Evolutionary conservation across 257 asterid species (phyloP).

Genomic region (Fraxinus cuspidata): DNA sequence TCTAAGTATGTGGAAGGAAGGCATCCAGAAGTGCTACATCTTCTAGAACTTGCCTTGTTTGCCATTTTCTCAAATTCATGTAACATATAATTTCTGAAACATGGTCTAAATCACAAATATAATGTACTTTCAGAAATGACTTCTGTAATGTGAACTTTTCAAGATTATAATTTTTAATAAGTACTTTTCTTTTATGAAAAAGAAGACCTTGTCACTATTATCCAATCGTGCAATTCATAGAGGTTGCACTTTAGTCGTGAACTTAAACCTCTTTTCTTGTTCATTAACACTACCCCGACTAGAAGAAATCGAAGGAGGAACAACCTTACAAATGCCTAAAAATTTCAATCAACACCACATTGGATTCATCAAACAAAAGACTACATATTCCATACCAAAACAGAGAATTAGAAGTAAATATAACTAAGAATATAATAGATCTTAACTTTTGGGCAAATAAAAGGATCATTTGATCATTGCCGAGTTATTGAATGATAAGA

Average conservation of each 20-base stretch:
- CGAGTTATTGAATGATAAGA: background rate
- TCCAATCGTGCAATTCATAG: constrained; percentile 40
- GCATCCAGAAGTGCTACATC: constrained; percentile 39
- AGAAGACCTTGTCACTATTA: constrained; percentile 33
- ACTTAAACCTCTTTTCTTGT: constrained; percentile 32
- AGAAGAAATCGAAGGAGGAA: constrained; percentile 43
- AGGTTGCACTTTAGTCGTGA: constrained; percentile 45
- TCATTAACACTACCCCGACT: constrained; percentile 43
- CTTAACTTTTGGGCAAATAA: too few relatives aligned
- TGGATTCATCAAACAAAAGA: background rate
- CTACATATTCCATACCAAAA: too few relatives aligned
- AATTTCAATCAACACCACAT: background rate
- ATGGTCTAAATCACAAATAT: background rate
- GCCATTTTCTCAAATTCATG: constrained; percentile 51
- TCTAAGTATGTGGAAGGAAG: constrained; percentile 40
- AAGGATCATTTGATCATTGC: background rate
- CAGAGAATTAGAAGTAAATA: too few relatives aligned
- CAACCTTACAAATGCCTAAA: constrained; percentile 49
- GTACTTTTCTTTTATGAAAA: constrained; percentile 37
- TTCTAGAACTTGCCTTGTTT: constrained; percentile 33
- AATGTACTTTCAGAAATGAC: too few relatives aligned
- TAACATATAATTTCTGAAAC: constrained; percentile 34
- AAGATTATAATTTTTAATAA: background rate
- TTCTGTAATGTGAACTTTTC: background rate
- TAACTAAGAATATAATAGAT: too few relatives aligned